Conservation (phyloP, 345 rosid species). For the Pugionium dolabratum region DNA sequence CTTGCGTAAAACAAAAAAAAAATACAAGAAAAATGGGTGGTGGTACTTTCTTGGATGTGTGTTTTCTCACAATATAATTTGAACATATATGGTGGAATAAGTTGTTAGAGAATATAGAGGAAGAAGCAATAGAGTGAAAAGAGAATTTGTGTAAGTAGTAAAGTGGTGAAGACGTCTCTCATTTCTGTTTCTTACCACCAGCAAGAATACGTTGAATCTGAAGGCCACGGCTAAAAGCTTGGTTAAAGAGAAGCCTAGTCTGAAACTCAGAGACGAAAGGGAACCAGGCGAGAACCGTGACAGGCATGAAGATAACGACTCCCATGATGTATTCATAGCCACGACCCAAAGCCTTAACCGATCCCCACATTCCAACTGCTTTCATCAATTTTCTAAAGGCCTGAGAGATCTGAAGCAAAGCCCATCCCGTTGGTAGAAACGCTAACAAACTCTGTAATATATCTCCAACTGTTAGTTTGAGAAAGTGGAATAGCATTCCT, state of each 20-base stretch:
- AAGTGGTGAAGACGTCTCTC: neutral
- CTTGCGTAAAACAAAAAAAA: too few species aligned
- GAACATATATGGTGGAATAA: too few species aligned
- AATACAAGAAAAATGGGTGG: too few species aligned
- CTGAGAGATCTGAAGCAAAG: conserved; percentile 85
- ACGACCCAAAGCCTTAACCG: conserved; percentile 81
- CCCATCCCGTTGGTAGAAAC: conserved; percentile 91
- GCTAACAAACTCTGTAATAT: conserved; percentile 83
- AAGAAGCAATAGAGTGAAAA: too few species aligned
- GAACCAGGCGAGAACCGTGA: conserved; percentile 88
- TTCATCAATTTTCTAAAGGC: conserved; percentile 61
- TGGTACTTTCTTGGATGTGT: too few species aligned
- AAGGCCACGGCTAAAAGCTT: conserved; percentile 98
- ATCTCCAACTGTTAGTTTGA: conserved; percentile 79
- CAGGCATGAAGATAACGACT: conserved; percentile 61
- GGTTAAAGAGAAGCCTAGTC: conserved; percentile 90
- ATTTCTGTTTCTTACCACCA: conserved; percentile 81
- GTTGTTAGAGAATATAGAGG: too few species aligned
- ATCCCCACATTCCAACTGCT: conserved; percentile 91
- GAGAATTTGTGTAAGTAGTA: too few species aligned
- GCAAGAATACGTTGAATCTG: conserved; percentile 94
- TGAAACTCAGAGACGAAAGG: conserved; percentile 94
- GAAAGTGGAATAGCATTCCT: conserved; percentile 67
- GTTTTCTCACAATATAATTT: too few species aligned
- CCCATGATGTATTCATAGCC: conserved; percentile 95